These are phyloP conservation scores for Lipomyces lipofer DNA, from an alignment of 805 yeast species.

Conservation along the genomic window DNA sequence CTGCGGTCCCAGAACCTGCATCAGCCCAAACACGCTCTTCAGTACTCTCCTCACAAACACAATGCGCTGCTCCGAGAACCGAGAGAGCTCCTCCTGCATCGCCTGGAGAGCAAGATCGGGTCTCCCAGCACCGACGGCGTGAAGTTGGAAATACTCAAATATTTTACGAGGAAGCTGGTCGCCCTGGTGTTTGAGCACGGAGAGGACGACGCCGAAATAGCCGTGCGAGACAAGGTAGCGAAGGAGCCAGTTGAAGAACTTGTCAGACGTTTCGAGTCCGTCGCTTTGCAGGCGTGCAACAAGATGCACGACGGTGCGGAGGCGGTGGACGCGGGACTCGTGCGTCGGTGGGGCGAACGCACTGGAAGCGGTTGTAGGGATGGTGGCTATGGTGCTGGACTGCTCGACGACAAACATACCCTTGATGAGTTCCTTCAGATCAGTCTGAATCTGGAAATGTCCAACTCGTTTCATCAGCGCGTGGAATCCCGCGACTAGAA, in stretches of 20 bases:
- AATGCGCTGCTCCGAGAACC: neutral
- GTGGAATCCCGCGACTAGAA: no score
- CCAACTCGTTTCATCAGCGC: no score
- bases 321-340: no score
- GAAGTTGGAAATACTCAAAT: neutral
- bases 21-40: neutral
- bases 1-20: neutral
- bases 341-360: neutral
- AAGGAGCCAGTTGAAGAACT: no score
- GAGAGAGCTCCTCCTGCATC: neutral
- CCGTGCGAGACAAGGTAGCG: no score
- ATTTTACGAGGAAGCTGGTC: neutral
- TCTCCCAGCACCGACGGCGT: neutral
- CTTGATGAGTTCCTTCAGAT: neutral
- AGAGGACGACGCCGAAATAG: no score
- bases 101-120: constrained; percentile 1
- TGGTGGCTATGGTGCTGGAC: neutral
- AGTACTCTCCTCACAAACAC: neutral
- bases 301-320: neutral
- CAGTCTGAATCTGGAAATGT: no score
- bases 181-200: neutral
- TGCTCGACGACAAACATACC: neutral
- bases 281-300: no score
- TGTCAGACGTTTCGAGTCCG: no score
- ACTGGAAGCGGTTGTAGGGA: no score